A percentile compares a stretch with the other conserved stretches of the same genome.
Evolutionary conservation across 2,329 filamentous ascomycete species (phyloP).

Genomic region (Berkeleyomyces basicola): DNA sequence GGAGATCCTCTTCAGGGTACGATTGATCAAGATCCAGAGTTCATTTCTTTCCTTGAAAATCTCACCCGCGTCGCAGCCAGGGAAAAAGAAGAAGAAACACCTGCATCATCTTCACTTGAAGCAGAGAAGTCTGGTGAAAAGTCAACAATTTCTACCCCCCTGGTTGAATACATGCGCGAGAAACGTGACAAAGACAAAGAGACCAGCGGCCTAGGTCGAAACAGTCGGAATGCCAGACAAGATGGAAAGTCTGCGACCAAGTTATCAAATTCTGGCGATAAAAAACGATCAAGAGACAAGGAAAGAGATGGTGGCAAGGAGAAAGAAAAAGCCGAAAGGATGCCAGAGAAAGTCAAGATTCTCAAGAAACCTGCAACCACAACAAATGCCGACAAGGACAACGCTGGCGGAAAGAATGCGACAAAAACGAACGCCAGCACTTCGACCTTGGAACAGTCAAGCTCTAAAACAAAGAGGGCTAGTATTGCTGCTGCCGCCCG

Average conservation of each 20-base stretch:
- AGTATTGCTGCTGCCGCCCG: constrained; percentile 48
- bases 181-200: constrained; percentile 60
- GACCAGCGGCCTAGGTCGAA: constrained; percentile 29
- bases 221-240: constrained; percentile 38
- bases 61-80: constrained; percentile 36
- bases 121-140: constrained; percentile 37
- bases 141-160: constrained; percentile 46
- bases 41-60: constrained; percentile 79
- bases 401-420: constrained; percentile 17
- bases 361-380: constrained; percentile 39
- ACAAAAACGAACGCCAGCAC: constrained; percentile 18
- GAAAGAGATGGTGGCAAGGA: constrained; percentile 36
- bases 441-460: not conserved
- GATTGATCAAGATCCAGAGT: constrained; percentile 92
- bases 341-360: constrained; percentile 46
- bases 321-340: constrained; percentile 31
- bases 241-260: constrained; percentile 33
- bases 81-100: constrained; percentile 28
- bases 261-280: constrained; percentile 32
- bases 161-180: constrained; percentile 80
- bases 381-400: constrained; percentile 19
- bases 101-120: constrained; percentile 28
- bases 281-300: constrained; percentile 29
- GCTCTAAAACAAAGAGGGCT: constrained; percentile 36
- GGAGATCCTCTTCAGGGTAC: constrained; percentile 78